A percentile compares a stretch with the other conserved stretches of the same genome.
Conservation (phyloP, 2,329 filamentous ascomycete species). For the Fusarium circinatum region DNA sequence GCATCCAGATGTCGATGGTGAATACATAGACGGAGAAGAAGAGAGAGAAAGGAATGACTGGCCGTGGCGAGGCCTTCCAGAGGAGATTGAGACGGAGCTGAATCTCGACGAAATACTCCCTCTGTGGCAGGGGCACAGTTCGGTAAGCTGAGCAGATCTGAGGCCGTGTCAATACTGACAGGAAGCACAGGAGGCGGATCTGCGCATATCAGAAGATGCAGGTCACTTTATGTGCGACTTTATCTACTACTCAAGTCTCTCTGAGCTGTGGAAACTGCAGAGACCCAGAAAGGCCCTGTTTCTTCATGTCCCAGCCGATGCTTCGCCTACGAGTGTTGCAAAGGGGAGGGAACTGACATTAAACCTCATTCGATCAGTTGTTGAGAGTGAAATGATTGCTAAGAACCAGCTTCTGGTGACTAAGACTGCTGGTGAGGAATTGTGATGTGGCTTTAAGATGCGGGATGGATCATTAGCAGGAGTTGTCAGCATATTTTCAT, state of each 20-base stretch:
- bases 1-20: constrained; percentile 75
- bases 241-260: constrained; percentile 77
- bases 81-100: constrained; percentile 67
- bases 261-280: constrained; percentile 62
- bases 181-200: constrained; percentile 52
- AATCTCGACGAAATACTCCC: constrained; percentile 65
- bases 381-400: constrained; percentile 58
- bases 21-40: constrained; percentile 62
- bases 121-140: constrained; percentile 64
- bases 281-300: constrained; percentile 69
- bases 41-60: constrained; percentile 62
- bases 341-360: constrained; percentile 63
- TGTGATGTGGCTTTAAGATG: neutral
- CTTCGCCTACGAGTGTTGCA: constrained; percentile 59
- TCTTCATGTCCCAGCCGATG: constrained; percentile 75
- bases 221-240: constrained; percentile 82
- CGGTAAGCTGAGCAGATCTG: constrained; percentile 51
- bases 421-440: neutral
- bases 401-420: constrained; percentile 22
- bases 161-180: constrained; percentile 10
- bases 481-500: neutral
- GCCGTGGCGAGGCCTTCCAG: constrained; percentile 65
- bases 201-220: constrained; percentile 74
- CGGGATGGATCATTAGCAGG: neutral
- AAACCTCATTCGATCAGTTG: constrained; percentile 66